Evolutionary conservation across 768 basidiomycete genomes (phyloP), one percentile per base, ranked within the genome.

Genomic region (Mycena belliarum): DNA sequence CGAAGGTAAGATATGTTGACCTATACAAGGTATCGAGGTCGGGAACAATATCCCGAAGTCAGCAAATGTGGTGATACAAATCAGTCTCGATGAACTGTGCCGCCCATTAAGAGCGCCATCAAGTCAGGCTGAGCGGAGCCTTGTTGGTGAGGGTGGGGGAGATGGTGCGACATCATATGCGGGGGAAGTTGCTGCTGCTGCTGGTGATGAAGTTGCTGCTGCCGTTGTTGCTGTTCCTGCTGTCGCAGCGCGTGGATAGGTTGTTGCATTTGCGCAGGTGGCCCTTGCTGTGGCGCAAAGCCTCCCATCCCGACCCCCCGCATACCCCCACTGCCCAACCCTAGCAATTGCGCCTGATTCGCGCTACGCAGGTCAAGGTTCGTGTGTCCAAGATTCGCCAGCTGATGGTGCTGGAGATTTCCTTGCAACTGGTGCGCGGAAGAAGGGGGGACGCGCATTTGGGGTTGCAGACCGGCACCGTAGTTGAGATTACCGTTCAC

Each of bases 21-120:
- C 59, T 56, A n/a, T n/a, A 56, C 46, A 48, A 60, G 40, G 53
- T 60, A 54, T 54, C 33, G 21, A 28, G 23, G 28, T 29, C 46
- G 38, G 45, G 50, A 55, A 60, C 47, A 41, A 52, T 15, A 50
- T 52, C 55, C 43, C 37, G 37, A 16, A n/a, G 49, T n/a, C 25
- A 45, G 35, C n/a, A n/a, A n/a, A n/a, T 21, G 49, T 46, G 41
- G 24, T 49, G 23, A 55, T 53, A 53, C 37, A 51, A 35, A 63
- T 84, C 75, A 91, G 64, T 91, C 88, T 72, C 88, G 77, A 63
- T 74, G 65, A 40, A 54, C 50, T 42, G 59, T 60, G 53, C 86
- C 87, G 51, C 86, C 87, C 89, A 93, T 86, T 60, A 93, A 81
- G 57, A 93, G 79, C 43, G 91, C 85, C 86, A 93, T 92, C 63